phyloP scores from a whole-genome alignment of 2,329 filamentous ascomycete species.

The Botrytis fragariae region DNA sequence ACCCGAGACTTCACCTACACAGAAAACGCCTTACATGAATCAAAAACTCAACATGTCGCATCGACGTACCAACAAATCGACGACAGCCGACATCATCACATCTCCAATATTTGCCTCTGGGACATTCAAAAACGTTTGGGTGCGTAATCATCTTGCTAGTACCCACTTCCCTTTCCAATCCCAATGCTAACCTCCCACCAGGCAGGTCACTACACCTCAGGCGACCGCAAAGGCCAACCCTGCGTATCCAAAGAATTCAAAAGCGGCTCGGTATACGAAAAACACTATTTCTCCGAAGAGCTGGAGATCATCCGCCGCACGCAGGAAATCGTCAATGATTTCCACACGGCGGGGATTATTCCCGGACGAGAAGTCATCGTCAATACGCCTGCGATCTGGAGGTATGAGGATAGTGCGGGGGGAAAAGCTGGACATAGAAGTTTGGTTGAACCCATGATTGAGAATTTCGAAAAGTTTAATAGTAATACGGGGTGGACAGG shows the following conservation, averaged over 20 bases:
- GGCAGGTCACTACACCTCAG: constrained; percentile 5
- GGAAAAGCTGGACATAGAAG: neutral
- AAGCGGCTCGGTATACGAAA: constrained; percentile 11
- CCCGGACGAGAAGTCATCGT: neutral
- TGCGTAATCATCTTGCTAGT: neutral
- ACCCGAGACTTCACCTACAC: too few species aligned
- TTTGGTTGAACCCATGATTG: constrained; percentile 21
- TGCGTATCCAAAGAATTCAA: constrained; percentile 21
- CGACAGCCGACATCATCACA: neutral
- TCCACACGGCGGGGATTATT: constrained; percentile 2
- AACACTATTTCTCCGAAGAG: constrained; percentile 16
- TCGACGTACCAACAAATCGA: neutral
- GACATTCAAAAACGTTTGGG: constrained; percentile 22
- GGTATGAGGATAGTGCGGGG: neutral
- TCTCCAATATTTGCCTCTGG: constrained; percentile 12
- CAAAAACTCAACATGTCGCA: neutral
- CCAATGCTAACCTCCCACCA: neutral
- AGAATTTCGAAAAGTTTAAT: constrained; percentile 22
- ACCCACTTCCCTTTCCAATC: too few species aligned
- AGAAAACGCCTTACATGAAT: neutral
- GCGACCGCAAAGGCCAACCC: neutral
- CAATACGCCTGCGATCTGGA: constrained; percentile 17
- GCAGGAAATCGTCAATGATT: constrained; percentile 16
- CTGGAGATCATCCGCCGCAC: neutral
- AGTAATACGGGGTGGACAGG: constrained; percentile 18